A percentile compares a stretch with the other conserved stretches of the same genome.
Evolutionary conservation across 306 rosid genomes (phyloP).

Genomic region (Lathyrus aphaca): DNA sequence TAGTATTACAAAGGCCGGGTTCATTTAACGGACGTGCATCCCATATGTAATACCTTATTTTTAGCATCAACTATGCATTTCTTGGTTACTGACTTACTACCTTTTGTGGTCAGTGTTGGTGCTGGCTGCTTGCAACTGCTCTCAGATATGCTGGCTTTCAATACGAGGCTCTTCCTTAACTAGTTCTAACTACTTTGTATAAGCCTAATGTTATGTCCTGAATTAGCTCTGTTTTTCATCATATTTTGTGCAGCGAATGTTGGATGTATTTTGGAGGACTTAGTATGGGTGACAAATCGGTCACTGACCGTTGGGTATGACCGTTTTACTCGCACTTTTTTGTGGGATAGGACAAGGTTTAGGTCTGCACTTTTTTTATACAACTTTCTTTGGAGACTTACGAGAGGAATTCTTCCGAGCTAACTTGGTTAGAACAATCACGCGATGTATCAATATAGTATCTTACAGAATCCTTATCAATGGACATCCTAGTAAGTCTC

Average conservation of each 20-base stretch:
- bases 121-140: slow-evolving; percentile 99
- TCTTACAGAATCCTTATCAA: too few relatives aligned
- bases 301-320: too few relatives aligned
- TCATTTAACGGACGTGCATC: slow-evolving; percentile 28
- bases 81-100: slow-evolving; percentile 47
- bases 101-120: slow-evolving; percentile 81
- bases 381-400: too few relatives aligned
- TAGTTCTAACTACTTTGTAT: slow-evolving; percentile 31
- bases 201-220: slow-evolving; percentile 34
- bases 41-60: slow-evolving; percentile 1
- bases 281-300: too few relatives aligned
- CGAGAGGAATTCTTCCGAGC: too few relatives aligned
- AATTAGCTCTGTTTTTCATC: slow-evolving; percentile 36
- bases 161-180: slow-evolving; percentile 56
- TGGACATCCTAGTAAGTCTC: too few relatives aligned
- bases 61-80: slow-evolving; percentile 30
- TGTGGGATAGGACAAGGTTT: too few relatives aligned
- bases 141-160: slow-evolving; percentile 99
- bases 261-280: slow-evolving; percentile 98
- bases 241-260: slow-evolving; percentile 90
- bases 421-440: too few relatives aligned
- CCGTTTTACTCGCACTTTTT: too few relatives aligned
- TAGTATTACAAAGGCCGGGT: slow-evolving; percentile 27
- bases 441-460: too few relatives aligned
- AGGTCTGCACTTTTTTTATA: too few relatives aligned